Base-by-base conservation (phyloP, 176 grass and related monocot genomes). In the Neostapfia colusana region DNA sequence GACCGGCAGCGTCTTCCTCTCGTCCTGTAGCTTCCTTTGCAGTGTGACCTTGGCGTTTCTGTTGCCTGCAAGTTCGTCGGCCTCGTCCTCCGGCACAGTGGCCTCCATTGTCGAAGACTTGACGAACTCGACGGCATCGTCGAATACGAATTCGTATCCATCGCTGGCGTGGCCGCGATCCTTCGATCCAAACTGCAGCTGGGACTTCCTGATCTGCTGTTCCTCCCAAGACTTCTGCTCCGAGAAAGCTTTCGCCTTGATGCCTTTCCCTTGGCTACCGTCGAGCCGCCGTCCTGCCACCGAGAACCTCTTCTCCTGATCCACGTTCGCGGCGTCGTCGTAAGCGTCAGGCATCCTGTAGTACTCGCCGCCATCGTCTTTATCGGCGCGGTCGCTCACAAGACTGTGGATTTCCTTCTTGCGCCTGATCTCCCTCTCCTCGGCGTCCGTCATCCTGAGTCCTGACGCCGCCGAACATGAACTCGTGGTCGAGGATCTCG, bases 1-100 rank as follows among this genome's bases (percentile, higher is more conserved):
- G 10, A 87, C 89, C 0, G 85, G 89, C 0, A 91, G 81, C 18
- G 78, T 44, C 78, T 78, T 84, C 78, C 85, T 27, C 78, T 91
- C 79, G 43, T 90, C 77, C 18, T 84, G 26, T 12, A 61, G 45
- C 18, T 78, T 67, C 57, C 20, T 36, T 8, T 57, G 63, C 43
- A 86, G 27, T 0, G 18, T 51, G 18, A 8, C 77, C 51, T 75
- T 75, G 2, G 62, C 51, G 16, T 68, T 69, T 2, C 68, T 24
- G 25, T 45, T 76, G 15, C 59, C 76, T 7, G 61, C 61, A 27
- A 67, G 69, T 28, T 73, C n/a, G 39, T 48, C 82, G 46, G 49
- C 34, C 25, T 72, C 70, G 24, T 54, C 48, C 18, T 79, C 83
- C 26, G 50, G 46, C 48, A 58, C 48, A 8, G 13, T 40, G 53